Evolutionary conservation across 257 asterid species (phyloP).

Genomic region (Nicotiana benthamiana): DNA sequence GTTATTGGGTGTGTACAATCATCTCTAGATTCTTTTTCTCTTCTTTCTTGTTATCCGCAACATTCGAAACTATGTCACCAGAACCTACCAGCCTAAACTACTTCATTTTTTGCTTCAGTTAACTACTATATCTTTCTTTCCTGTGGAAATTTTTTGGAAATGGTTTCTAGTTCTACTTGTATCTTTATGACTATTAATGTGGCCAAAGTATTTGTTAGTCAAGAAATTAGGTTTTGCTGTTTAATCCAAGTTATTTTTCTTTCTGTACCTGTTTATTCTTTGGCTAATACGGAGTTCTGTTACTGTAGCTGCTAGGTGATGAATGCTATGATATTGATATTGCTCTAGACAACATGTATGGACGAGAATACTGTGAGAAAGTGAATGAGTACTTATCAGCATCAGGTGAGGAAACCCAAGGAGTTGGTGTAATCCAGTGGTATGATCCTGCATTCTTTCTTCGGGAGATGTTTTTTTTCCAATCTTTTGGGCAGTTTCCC

Average conservation of each 20-base stretch:
- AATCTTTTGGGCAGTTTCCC: neutral
- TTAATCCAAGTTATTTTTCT: neutral
- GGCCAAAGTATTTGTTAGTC: neutral
- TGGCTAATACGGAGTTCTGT: neutral
- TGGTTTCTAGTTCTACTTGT: neutral
- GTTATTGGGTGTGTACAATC: neutral
- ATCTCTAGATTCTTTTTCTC: neutral
- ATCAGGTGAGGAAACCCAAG: constrained; percentile 54
- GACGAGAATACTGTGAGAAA: constrained; percentile 79
- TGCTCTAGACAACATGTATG: constrained; percentile 83
- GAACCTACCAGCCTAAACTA: neutral
- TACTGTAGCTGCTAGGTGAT: constrained; percentile 72
- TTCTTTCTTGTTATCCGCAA: neutral
- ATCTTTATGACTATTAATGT: neutral
- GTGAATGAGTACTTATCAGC: constrained; percentile 61
- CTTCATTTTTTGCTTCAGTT: neutral
- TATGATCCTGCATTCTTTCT: constrained; percentile 13
- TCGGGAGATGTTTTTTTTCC: neutral
- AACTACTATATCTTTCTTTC: neutral
- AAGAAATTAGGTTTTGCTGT: neutral
- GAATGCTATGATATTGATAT: constrained; percentile 86
- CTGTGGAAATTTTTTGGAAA: neutral
- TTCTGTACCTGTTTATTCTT: neutral
- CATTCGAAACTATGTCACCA: neutral
- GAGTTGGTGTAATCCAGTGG: constrained; percentile 65